A percentile compares a stretch with the other conserved stretches of the same genome.
These are phyloP conservation scores for Botryotinia globosa DNA, from an alignment of 2,329 filamentous ascomycete genomes.

Conservation along the genomic window DNA sequence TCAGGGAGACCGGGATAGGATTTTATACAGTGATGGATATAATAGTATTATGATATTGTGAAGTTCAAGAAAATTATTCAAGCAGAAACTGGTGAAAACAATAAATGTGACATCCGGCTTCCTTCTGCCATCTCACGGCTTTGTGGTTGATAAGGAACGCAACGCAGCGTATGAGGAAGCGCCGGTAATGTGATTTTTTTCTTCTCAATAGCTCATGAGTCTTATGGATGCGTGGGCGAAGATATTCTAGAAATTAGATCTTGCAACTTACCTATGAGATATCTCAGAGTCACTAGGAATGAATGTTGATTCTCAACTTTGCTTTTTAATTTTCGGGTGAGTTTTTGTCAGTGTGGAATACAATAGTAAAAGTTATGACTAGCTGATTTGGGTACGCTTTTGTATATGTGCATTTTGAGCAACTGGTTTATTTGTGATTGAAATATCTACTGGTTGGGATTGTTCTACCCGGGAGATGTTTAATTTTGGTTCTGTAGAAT, in stretches of 20 bases:
- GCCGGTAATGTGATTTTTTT: neutral
- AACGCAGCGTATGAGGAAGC: neutral
- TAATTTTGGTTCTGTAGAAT: neutral
- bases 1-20: too few species aligned
- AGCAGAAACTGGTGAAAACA: too few species aligned
- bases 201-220: neutral
- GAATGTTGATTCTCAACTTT: neutral
- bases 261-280: neutral
- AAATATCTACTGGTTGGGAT: neutral
- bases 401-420: neutral
- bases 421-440: neutral
- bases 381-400: neutral
- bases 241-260: rapidly evolving
- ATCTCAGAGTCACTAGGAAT: neutral
- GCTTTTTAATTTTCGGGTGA: neutral
- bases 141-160: too few species aligned
- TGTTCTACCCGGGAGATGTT: neutral
- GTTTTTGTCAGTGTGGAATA: neutral
- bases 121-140: too few species aligned
- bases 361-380: neutral
- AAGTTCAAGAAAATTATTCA: rapidly evolving
- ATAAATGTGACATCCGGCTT: too few species aligned
- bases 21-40: too few species aligned
- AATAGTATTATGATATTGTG: too few species aligned
- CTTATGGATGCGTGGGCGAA: neutral